A percentile compares a stretch with the other conserved stretches of the same genome.
Evolutionary conservation across 306 rosid species (phyloP).

Genomic region (apple (Malus domestica)): DNA sequence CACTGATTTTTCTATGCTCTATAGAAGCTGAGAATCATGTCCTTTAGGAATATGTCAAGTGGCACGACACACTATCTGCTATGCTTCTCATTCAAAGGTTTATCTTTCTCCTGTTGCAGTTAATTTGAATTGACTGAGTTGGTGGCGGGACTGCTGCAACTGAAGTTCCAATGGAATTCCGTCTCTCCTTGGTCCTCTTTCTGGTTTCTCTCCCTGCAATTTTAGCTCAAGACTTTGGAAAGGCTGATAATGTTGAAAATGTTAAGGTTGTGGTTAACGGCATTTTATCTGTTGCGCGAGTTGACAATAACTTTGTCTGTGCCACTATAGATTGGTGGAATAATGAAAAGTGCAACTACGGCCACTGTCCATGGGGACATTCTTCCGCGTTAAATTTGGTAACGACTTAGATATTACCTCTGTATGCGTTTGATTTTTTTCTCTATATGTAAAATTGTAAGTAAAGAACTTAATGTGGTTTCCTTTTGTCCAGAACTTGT

Average conservation of each 20-base stretch:
- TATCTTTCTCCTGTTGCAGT: conserved; percentile 24
- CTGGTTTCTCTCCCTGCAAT: conserved; percentile 38
- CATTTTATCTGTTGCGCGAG: conserved; percentile 37
- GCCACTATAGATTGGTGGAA: conserved; percentile 99
- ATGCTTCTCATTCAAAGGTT: conserved; percentile 13
- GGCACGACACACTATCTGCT: neutral
- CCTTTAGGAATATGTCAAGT: conserved; percentile 1
- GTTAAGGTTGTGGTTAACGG: conserved; percentile 54
- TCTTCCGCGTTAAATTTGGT: conserved; percentile 71
- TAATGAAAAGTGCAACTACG: conserved; percentile 77
- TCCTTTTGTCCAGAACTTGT: conserved; percentile 64
- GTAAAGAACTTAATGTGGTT: conserved; percentile 20
- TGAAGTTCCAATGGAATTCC: conserved; percentile 48
- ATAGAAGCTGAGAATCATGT: neutral
- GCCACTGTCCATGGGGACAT: conserved; percentile 80
- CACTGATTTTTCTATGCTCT: neutral
- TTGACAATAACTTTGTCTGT: conserved; percentile 72
- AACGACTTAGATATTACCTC: conserved; percentile 15
- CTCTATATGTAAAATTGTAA: neutral
- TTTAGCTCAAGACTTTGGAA: conserved; percentile 38
- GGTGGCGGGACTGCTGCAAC: conserved; percentile 10
- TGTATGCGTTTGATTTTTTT: neutral
- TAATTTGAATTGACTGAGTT: conserved; percentile 21
- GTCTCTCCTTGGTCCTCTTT: conserved; percentile 40
- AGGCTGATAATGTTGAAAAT: conserved; percentile 21